Evolutionary conservation across 108 stramenopile species (phyloP), one percentile per base, ranked within the genome.

Genomic region (Nitzschia sp.): DNA sequence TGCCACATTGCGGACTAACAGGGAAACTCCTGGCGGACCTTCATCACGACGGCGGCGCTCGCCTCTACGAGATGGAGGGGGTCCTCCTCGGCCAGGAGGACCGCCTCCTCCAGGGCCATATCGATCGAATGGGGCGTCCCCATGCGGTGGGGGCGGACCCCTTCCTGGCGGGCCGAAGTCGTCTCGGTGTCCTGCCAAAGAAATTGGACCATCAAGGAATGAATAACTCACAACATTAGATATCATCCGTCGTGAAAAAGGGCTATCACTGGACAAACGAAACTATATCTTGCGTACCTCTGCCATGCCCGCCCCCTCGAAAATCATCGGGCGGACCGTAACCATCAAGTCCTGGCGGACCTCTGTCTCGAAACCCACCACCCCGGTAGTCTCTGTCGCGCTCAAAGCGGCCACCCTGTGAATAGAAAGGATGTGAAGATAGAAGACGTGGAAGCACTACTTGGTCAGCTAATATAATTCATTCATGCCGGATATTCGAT

Each of bases 1-100:
- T 19, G 88, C 74, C 27, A 94, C 78, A 58, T 94, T 94, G 19
- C 93, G 83, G 13, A 94, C 87, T 45, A 94, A 76, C 30, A 94
- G 80, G 22, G 85, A 86, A 8, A 94, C 90, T 32, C 93, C 93
- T 1, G 93, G 93, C 33, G 88, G 85, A 9, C 86, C 87, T 65
- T 91, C 90, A 38, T 87, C 89, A n/a, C 89, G 78, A 0, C 84
- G 73, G 29, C 83, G 72, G 11, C 84, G 72, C 1, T 80, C 78
- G n/a, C 81, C 75, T 9, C 82, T 52, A 27, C 76, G 57, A 15
- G 66, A 47, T 33, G 68, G 55, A 25, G 58, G 53, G 17, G 52
- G 57, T 4, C 66, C 50, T 21, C 63, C 46, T 31, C 66, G 35
- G 35, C 70, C 72, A 30, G 30, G 34, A 15, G 65, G 46, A 45